Evolutionary conservation across 441 rosid species (phyloP).

Genomic region (Euphorbia celastroides): DNA sequence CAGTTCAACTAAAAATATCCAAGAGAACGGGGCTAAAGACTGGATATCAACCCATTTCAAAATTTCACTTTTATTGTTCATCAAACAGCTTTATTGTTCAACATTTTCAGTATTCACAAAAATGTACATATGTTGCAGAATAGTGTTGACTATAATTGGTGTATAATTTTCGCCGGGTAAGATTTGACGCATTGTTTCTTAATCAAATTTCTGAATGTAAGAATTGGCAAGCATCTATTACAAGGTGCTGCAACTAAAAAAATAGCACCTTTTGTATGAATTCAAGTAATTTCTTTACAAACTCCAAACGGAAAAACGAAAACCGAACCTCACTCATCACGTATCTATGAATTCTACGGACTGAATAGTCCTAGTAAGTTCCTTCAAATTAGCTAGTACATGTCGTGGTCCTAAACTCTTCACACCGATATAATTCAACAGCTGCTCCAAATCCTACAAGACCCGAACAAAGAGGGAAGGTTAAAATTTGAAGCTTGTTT

Average conservation of each 20-base stretch:
- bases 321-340: slow-evolving; percentile 25
- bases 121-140: no score
- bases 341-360: slow-evolving; percentile 65
- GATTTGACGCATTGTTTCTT: not conserved
- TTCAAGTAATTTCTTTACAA: slow-evolving; percentile 29
- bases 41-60: no score
- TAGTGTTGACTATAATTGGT: no score
- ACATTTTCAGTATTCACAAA: no score
- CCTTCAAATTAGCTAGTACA: slow-evolving; percentile 84
- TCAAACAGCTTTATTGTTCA: no score
- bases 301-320: not conserved
- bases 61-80: no score
- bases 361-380: slow-evolving; percentile 65
- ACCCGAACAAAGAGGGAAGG: not conserved
- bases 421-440: slow-evolving; percentile 70
- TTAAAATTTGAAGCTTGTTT: no score
- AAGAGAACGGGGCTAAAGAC: no score
- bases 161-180: no score
- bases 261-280: slow-evolving; percentile 36
- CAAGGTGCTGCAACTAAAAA: slow-evolving; percentile 34
- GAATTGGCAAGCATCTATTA: slow-evolving; percentile 9
- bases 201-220: not conserved
- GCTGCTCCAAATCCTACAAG: slow-evolving; percentile 89
- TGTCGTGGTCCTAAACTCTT: slow-evolving; percentile 92
- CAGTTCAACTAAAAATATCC: no score